A percentile compares a stretch with the other conserved stretches of the same genome.
These are phyloP conservation scores for Inga leiocalycina DNA, from an alignment of 306 rosid species.

Conservation along the genomic window DNA sequence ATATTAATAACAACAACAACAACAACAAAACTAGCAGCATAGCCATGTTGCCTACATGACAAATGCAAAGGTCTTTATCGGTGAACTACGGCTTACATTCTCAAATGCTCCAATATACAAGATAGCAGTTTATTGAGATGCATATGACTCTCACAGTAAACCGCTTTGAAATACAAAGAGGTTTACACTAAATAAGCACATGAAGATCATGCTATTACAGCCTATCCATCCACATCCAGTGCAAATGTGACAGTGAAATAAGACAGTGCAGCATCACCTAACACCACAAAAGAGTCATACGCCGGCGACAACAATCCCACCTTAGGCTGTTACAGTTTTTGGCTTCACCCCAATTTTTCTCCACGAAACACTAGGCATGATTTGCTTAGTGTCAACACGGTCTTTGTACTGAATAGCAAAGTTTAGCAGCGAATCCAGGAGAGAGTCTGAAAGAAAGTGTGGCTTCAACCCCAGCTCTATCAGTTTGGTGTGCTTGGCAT, in stretches of 20 bases:
- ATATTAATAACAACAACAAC: too few species aligned
- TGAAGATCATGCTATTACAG: not conserved
- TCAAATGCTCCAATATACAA: not conserved
- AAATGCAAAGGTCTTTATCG: not conserved
- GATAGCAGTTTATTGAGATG: not conserved
- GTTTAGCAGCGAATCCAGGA: conserved; percentile 90
- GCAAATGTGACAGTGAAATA: conserved; percentile 10
- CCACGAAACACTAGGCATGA: conserved; percentile 97
- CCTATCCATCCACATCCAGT: not conserved
- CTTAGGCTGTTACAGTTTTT: conserved; percentile 62
- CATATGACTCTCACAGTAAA: conserved; percentile 12
- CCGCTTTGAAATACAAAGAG: conserved; percentile 22
- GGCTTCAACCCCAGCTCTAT: conserved; percentile 88
- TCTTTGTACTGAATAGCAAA: conserved; percentile 72
- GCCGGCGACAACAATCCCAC: not conserved
- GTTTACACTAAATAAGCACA: not conserved
- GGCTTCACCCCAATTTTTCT: conserved; percentile 76
- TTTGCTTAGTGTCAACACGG: conserved; percentile 86
- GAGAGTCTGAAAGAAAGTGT: conserved; percentile 90
- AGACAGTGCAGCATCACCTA: conserved; percentile 28
- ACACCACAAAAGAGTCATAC: conserved; percentile 19
- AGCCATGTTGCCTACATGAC: not conserved
- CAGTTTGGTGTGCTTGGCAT: conserved; percentile 90
- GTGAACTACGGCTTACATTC: not conserved
- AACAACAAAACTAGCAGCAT: not conserved